Evolutionary conservation across 2,329 filamentous ascomycete genomes (phyloP).

Genomic region (Daldinia sp.): DNA sequence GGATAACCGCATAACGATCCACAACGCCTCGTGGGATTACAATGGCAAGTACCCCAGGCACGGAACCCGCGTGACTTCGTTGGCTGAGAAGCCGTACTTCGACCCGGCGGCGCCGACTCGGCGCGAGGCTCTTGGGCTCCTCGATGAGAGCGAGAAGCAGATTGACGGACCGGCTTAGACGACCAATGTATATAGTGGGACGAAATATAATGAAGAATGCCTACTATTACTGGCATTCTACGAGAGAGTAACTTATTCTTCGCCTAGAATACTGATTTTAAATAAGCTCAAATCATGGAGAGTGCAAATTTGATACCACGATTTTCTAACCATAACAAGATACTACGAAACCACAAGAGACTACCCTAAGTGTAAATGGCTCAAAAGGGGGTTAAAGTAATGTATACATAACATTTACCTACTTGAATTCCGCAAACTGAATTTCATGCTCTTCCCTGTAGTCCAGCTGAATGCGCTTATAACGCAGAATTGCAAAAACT

Average conservation of each 20-base stretch:
- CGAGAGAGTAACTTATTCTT: background rate
- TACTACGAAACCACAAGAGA: too few species aligned
- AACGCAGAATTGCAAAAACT: too few species aligned
- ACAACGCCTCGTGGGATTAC: conserved; percentile 81
- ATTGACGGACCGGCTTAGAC: conserved; percentile 46
- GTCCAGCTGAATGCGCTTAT: too few species aligned
- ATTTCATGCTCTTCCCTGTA: too few species aligned
- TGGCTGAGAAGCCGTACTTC: conserved; percentile 79
- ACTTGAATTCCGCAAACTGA: too few species aligned
- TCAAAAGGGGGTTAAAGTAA: background rate
- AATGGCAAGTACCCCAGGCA: conserved; percentile 74
- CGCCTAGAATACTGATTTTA: too few species aligned
- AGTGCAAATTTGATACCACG: background rate
- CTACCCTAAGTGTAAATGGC: too few species aligned
- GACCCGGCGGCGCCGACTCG: conserved; percentile 73
- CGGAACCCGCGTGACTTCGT: conserved; percentile 76
- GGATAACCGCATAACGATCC: conserved; percentile 81
- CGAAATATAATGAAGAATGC: background rate
- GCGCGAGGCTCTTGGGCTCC: conserved; percentile 73
- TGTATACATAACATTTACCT: too few species aligned
- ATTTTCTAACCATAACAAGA: background rate
- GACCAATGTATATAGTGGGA: background rate
- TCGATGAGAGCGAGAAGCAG: conserved; percentile 65
- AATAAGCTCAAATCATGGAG: background rate
- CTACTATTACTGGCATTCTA: background rate